Percentiles rank a stretch among this genome's conserved stretches.
Evolutionary conservation across 78 protist species (phyloP).

Genomic region (Dictyostelium firmibasis): DNA sequence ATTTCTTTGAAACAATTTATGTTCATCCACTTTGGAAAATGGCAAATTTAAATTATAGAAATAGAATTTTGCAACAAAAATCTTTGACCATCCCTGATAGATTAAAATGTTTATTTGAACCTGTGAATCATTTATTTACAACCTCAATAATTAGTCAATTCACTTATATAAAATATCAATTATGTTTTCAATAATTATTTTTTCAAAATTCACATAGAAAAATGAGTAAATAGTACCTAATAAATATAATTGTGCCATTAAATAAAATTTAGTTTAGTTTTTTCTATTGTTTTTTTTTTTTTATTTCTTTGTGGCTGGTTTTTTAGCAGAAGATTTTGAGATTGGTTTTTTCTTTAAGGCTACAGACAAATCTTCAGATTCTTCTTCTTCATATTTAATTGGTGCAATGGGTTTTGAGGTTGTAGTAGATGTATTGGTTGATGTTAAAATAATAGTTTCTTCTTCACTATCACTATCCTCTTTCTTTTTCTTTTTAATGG

Average conservation of each 20-base stretch:
- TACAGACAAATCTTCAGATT: conserved; percentile 58
- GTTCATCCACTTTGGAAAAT: conserved; percentile 13
- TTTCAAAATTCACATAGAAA: no score
- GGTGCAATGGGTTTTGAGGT: background rate
- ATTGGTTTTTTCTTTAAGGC: conserved; percentile 28
- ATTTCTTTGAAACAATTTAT: background rate
- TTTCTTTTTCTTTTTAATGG: background rate
- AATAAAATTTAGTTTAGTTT: no score
- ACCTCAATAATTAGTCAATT: background rate
- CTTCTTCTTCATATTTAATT: conserved; percentile 39
- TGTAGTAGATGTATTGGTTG: background rate
- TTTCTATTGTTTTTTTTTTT: background rate
- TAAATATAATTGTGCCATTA: no score
- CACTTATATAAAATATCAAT: background rate
- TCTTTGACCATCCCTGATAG: background rate
- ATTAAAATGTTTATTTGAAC: background rate
- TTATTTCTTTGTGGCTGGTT: conserved; percentile 53
- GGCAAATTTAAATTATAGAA: background rate
- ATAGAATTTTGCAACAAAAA: background rate
- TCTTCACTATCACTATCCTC: conserved; percentile 70
- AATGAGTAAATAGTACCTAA: no score
- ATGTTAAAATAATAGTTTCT: conserved; percentile 24
- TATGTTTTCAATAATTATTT: background rate
- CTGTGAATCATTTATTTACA: background rate
- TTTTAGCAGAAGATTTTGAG: background rate